Conservation (phyloP, 768 basidiomycete genomes). For the Hygrocybe punicea region DNA sequence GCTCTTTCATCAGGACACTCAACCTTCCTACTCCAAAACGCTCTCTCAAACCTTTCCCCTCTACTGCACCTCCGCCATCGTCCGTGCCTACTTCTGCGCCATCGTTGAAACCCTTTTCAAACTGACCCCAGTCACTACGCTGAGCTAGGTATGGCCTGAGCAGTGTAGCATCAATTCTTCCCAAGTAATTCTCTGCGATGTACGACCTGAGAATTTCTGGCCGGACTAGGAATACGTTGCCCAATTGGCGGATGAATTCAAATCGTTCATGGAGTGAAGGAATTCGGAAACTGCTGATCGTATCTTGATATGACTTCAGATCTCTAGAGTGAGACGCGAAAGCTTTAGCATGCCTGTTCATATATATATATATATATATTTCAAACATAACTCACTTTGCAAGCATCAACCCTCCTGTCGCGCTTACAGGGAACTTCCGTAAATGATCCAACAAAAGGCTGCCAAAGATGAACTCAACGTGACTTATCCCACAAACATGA, state of each 20-base stretch:
- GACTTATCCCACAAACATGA: neutral
- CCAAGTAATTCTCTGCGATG: conserved; percentile 90
- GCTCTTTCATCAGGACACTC: conserved; percentile 84
- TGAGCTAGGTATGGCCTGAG: conserved; percentile 88
- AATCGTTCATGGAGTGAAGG: conserved; percentile 88
- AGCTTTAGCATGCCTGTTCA: neutral
- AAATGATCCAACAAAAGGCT: conserved; percentile 92
- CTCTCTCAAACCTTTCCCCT: conserved; percentile 52
- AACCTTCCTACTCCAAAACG: conserved; percentile 65
- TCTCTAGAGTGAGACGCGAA: conserved; percentile 52
- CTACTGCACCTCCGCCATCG: conserved; percentile 38
- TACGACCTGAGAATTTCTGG: conserved; percentile 94
- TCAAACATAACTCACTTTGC: conserved; percentile 65
- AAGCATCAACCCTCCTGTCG: conserved; percentile 95
- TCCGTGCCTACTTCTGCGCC: conserved; percentile 41
- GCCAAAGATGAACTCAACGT: conserved; percentile 1
- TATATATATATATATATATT: too few species aligned
- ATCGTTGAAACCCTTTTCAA: conserved; percentile 78
- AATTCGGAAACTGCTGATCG: conserved; percentile 75
- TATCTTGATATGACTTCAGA: conserved; percentile 94
- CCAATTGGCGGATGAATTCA: conserved; percentile 96
- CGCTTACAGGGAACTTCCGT: conserved; percentile 94
- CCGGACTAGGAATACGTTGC: conserved; percentile 93
- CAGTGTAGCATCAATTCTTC: conserved; percentile 81
- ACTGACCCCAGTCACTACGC: conserved; percentile 86